phyloP scores from a whole-genome alignment of 2,329 filamentous ascomycete genomes.

The Ophiocordyceps australis region DNA sequence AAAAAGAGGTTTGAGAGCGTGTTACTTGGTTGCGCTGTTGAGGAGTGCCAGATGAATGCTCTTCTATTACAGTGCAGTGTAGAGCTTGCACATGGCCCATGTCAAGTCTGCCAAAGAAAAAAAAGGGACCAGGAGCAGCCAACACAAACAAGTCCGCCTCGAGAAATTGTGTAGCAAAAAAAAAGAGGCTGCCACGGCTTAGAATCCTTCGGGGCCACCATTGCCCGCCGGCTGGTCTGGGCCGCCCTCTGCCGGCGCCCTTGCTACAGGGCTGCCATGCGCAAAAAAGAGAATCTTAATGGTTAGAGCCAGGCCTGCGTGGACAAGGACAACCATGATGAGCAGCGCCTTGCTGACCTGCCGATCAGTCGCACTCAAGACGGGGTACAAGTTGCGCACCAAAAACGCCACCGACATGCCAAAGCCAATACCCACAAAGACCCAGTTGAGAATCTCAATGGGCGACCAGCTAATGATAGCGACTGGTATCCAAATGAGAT shows the following conservation, averaged over 20 bases:
- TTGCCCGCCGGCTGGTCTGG: conserved; percentile 5
- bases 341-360: conserved; percentile 82
- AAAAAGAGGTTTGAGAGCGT: too few species aligned
- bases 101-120: too few species aligned
- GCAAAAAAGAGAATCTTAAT: conserved; percentile 98
- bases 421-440: conserved; percentile 79
- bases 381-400: conserved; percentile 73
- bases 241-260: conserved; percentile 16
- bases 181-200: conserved; percentile 2
- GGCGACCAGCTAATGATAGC: conserved; percentile 83
- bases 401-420: conserved; percentile 69
- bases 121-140: conserved; percentile 1
- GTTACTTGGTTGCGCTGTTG: too few species aligned
- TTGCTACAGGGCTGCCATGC: conserved; percentile 37
- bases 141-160: background rate
- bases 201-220: conserved; percentile 3
- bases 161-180: too few species aligned
- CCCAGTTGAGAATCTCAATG: conserved; percentile 74
- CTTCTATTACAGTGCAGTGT: too few species aligned
- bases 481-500: conserved; percentile 93
- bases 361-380: conserved; percentile 80
- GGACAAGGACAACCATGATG: conserved; percentile 65
- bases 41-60: too few species aligned
- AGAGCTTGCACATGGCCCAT: too few species aligned
- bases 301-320: conserved; percentile 77